These are phyloP conservation scores for Starmerella bombicola DNA, from an alignment of 805 yeast species.

Conservation along the genomic window DNA sequence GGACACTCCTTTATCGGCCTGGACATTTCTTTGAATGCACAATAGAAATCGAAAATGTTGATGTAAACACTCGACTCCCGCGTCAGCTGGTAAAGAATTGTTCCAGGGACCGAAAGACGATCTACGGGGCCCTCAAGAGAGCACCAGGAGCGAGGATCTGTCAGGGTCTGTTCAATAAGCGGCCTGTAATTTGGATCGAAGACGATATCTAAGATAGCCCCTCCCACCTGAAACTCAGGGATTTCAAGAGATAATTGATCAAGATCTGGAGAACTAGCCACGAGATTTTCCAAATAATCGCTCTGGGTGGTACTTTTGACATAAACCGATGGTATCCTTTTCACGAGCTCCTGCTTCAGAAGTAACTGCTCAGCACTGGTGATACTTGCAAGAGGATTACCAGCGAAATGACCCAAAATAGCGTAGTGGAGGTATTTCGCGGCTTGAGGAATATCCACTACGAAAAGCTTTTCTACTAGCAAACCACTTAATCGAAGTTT, in stretches of 20 bases:
- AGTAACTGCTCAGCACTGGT: conserved; percentile 1
- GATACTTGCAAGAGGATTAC: conserved; percentile 29
- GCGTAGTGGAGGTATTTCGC: conserved; percentile 26
- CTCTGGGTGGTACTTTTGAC: neutral
- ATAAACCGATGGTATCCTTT: conserved; percentile 31
- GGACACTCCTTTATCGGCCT: conserved; percentile 15
- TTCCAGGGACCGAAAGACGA: conserved; percentile 36
- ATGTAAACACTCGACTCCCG: conserved; percentile 65
- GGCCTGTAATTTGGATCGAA: conserved; percentile 38
- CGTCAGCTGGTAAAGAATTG: conserved; percentile 51
- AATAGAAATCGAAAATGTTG: conserved; percentile 55
- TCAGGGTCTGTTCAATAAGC: conserved; percentile 32
- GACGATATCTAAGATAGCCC: conserved; percentile 28
- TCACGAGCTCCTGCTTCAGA: conserved; percentile 11
- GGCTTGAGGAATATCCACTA: conserved; percentile 7
- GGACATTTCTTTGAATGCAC: conserved; percentile 39
- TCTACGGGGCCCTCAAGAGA: conserved; percentile 16
- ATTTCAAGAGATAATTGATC: conserved; percentile 24
- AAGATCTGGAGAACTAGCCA: neutral
- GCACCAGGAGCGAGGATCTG: conserved; percentile 29
- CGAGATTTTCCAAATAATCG: neutral
- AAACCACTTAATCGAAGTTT: conserved; percentile 1
- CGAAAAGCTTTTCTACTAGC: conserved; percentile 1
- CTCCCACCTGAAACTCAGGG: conserved; percentile 35
- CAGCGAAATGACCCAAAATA: conserved; percentile 29